A percentile compares a stretch with the other conserved stretches of the same genome.
These are phyloP conservation scores for Chalciporus chontae DNA, from an alignment of 768 basidiomycete species.

Conservation along the genomic window DNA sequence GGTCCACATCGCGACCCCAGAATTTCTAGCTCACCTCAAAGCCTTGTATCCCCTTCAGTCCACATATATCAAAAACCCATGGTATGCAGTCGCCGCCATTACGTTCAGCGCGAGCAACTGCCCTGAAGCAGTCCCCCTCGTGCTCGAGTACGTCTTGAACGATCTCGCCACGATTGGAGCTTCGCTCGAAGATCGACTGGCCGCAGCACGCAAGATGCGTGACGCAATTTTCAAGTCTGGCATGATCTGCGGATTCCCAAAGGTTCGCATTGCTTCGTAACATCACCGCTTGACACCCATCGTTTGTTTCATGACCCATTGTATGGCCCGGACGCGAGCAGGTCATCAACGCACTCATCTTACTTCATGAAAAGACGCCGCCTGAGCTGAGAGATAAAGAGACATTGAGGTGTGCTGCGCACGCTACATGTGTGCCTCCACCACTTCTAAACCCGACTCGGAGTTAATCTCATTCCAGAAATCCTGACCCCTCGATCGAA, in stretches of 20 bases:
- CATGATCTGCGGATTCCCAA: constrained; percentile 53
- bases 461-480: constrained; percentile 26
- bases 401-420: constrained; percentile 40
- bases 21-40: constrained; percentile 44
- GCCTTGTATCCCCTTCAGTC: constrained; percentile 39
- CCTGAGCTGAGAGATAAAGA: constrained; percentile 46
- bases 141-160: constrained; percentile 48
- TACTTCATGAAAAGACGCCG: constrained; percentile 50
- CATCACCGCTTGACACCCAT: too few species aligned
- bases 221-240: constrained; percentile 65
- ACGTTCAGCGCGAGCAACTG: constrained; percentile 57
- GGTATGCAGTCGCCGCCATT: constrained; percentile 58
- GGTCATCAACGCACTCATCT: constrained; percentile 53
- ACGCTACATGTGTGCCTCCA: too few species aligned
- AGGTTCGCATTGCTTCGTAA: constrained; percentile 32
- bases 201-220: constrained; percentile 52
- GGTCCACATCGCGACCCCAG: constrained; percentile 34
- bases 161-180: constrained; percentile 37
- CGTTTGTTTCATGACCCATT: too few species aligned
- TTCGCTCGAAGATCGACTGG: constrained; percentile 33
- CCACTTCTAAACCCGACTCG: not conserved
- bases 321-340: not conserved
- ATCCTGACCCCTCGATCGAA: constrained; percentile 38
- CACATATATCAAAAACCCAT: constrained; percentile 40
- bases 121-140: constrained; percentile 53